A percentile compares a stretch with the other conserved stretches of the same genome.
phyloP scores from a whole-genome alignment of 2,329 filamentous ascomycete genomes.

The Microcyclospora tardicrescens region DNA sequence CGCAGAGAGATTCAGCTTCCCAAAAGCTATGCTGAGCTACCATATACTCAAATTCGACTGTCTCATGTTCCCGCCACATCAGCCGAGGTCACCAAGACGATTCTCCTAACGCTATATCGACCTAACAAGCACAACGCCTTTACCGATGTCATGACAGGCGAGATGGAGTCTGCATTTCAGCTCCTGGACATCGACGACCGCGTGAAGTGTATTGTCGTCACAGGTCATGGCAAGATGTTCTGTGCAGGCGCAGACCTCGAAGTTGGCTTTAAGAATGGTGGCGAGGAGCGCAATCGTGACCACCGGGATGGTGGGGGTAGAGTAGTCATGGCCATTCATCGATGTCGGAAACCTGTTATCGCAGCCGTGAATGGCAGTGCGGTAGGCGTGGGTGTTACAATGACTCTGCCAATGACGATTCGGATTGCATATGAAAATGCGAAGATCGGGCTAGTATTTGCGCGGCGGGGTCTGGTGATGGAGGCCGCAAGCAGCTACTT shows the following conservation, averaged over 20 bases:
- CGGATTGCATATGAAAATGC: conserved; percentile 42
- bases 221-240: conserved; percentile 38
- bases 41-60: conserved; percentile 29
- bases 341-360: conserved; percentile 45
- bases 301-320: conserved; percentile 42
- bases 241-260: conserved; percentile 47
- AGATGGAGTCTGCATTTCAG: conserved; percentile 42
- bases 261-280: conserved; percentile 33
- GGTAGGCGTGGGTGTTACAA: conserved; percentile 46
- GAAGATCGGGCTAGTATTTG: conserved; percentile 64
- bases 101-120: conserved; percentile 52
- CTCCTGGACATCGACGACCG: conserved; percentile 42
- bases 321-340: conserved; percentile 41
- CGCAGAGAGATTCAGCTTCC: conserved; percentile 12
- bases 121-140: conserved; percentile 58
- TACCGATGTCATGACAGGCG: conserved; percentile 49
- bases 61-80: conserved; percentile 33
- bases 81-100: conserved; percentile 44
- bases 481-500: conserved; percentile 62
- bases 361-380: conserved; percentile 43
- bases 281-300: conserved; percentile 31
- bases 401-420: conserved; percentile 45
- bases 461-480: conserved; percentile 55
- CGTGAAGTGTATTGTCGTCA: conserved; percentile 43
- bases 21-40: conserved; percentile 27